Base-by-base conservation (phyloP, 768 basidiomycete species). In the Mycena galericulata region DNA sequence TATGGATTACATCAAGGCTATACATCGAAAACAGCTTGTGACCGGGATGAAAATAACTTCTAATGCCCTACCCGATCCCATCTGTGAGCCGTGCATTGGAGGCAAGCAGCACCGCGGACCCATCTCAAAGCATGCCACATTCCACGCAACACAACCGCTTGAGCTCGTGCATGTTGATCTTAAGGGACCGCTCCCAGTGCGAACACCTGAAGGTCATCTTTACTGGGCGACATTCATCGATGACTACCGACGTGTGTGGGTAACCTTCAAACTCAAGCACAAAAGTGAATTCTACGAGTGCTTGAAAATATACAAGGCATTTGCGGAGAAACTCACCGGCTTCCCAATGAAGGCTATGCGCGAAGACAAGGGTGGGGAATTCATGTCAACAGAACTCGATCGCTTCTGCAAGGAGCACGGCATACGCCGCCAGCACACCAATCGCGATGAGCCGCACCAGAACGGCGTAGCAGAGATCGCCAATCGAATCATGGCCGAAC, bases 401-500 rank as follows among this genome's bases (percentile, higher is more conserved):
- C 51, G 71, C 14, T 78, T 72, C 66, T 73, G 66, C 22, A 70
- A 64, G 17, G 57, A 70, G 29, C 38, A 69, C 32, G 78, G 79
- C 12, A 78, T 79, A 62, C 59, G 36, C 3, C 61, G 72, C 20
- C 66, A 74, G 57, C 69, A 72, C 56, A 78, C 74, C n/a, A 64
- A 53, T 26, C 46, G 74, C 9, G 72, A 75, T 40, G 71, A 67
- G 51, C 82, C 82, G 3, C 79, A 84, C 72, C 81, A 85, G 57
- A 87, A 86, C 66, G 79, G 83, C 27, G 76, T 84, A 5, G 82
- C 83, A 4, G 82, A 87, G 68, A 68, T 79, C 1, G 67, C 70
- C 2, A 85, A 86, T 40, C 65, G 78, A 2, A 80, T 79, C 0
- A 69, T 86, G 26, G 68, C 74, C 1, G 78, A 84, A n/a, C 71